A percentile compares a stretch with the other conserved stretches of the same genome.
Conservation (phyloP, 2,329 filamentous ascomycete genomes). For the Aspergillus sp. region DNA sequence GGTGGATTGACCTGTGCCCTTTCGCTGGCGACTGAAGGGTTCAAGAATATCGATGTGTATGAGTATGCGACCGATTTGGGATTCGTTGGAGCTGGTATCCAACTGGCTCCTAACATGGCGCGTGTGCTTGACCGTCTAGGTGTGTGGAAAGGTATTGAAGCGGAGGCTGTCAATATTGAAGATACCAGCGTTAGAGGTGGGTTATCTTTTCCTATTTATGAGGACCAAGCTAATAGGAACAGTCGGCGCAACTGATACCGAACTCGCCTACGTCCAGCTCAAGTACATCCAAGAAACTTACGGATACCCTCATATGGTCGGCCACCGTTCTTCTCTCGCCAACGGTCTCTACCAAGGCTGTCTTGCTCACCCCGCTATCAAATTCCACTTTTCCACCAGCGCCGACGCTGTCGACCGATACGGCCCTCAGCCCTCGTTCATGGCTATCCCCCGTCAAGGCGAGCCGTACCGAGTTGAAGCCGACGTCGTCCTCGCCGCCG, state of each 20-base stretch:
- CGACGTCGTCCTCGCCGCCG: slow-evolving; percentile 49
- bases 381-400: slow-evolving; percentile 61
- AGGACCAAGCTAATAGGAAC: slow-evolving; percentile 23
- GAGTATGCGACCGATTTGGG: slow-evolving; percentile 68
- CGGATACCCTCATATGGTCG: slow-evolving; percentile 72
- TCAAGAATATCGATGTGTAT: slow-evolving; percentile 67
- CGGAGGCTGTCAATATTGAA: slow-evolving; percentile 64
- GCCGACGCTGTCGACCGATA: slow-evolving; percentile 55
- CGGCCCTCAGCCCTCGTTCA: slow-evolving; percentile 55
- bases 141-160: slow-evolving; percentile 65
- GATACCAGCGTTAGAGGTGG: slow-evolving; percentile 67
- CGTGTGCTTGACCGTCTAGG: slow-evolving; percentile 67
- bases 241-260: slow-evolving; percentile 61
- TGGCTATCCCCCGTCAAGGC: slow-evolving; percentile 53
- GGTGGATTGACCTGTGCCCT: slow-evolving; percentile 68
- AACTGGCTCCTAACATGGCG: slow-evolving; percentile 75
- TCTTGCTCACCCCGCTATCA: slow-evolving; percentile 56
- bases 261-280: slow-evolving; percentile 66
- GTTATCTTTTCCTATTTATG: slow-evolving; percentile 10
- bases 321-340: slow-evolving; percentile 68
- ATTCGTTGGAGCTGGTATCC: slow-evolving; percentile 78
- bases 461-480: slow-evolving; percentile 47
- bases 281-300: slow-evolving; percentile 63
- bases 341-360: slow-evolving; percentile 65
- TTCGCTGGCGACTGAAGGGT: slow-evolving; percentile 69